Evolutionary conservation across 140 eudicot genomes (phyloP).

Genomic region (Erigeron philadelphicus): DNA sequence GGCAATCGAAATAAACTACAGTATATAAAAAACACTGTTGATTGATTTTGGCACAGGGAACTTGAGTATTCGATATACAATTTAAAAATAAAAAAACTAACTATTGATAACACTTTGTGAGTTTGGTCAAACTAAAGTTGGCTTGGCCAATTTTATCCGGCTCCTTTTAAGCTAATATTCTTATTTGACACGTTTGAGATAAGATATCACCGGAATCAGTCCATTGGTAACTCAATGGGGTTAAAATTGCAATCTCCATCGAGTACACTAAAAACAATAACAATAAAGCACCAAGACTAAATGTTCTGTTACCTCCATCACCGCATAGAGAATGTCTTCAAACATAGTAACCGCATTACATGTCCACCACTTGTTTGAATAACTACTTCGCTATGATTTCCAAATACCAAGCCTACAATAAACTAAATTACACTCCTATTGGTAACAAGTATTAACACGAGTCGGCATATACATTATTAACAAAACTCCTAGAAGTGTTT

Average conservation of each 20-base stretch:
- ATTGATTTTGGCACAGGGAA: too few relatives aligned
- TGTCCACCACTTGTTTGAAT: conserved; percentile 48
- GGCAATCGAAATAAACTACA: too few relatives aligned
- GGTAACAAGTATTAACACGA: background rate
- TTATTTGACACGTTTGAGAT: too few relatives aligned
- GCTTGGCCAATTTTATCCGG: too few relatives aligned
- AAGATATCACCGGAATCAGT: background rate
- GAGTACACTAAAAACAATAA: too few relatives aligned
- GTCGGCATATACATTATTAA: background rate
- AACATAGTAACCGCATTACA: conserved; percentile 46
- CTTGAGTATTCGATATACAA: too few relatives aligned
- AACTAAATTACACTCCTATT: background rate
- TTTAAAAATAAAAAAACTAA: too few relatives aligned
- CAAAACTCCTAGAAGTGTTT: background rate
- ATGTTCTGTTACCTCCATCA: conserved; percentile 37
- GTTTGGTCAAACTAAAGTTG: too few relatives aligned
- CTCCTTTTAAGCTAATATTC: too few relatives aligned
- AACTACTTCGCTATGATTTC: conserved; percentile 34
- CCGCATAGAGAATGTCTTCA: conserved; percentile 49
- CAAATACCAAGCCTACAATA: conserved; percentile 49
- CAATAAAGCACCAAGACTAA: background rate
- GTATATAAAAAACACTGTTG: too few relatives aligned
- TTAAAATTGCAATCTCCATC: background rate
- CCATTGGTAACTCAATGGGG: background rate
- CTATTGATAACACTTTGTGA: too few relatives aligned